These are phyloP conservation scores for Zygotorulaspora sp. DNA, from an alignment of 805 yeast genomes.

Conservation along the genomic window DNA sequence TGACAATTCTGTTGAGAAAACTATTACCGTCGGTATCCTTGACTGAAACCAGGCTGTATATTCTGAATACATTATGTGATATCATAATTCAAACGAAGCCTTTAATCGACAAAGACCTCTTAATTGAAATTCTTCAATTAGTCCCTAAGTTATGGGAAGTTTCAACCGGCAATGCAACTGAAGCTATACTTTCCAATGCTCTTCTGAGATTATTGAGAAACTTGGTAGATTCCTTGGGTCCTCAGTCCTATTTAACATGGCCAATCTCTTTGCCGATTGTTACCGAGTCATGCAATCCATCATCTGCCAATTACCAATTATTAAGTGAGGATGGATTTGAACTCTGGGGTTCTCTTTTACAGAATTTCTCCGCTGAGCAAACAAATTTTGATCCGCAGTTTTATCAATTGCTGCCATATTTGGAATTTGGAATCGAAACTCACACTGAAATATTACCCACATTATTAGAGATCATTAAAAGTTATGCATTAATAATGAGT, in stretches of 20 bases:
- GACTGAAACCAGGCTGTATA: conserved; percentile 73
- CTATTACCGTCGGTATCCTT: conserved; percentile 48
- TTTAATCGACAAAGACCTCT: conserved; percentile 46
- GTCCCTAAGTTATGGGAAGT: conserved; percentile 78
- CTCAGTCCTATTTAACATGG: conserved; percentile 46
- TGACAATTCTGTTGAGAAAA: conserved; percentile 43
- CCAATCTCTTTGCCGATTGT: conserved; percentile 63
- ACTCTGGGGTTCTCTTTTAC: conserved; percentile 69
- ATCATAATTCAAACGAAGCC: conserved; percentile 65
- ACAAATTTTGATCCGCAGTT: conserved; percentile 37
- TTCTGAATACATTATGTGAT: conserved; percentile 62
- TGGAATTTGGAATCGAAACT: conserved; percentile 55
- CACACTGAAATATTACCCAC: conserved; percentile 73
- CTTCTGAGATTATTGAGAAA: conserved; percentile 54
- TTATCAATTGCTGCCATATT: conserved; percentile 44
- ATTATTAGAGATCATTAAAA: conserved; percentile 55
- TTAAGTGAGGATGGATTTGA: conserved; percentile 84
- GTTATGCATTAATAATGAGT: conserved; percentile 51
- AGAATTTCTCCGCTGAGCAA: conserved; percentile 47
- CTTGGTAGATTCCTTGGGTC: conserved; percentile 52
- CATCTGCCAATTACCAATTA: conserved; percentile 50
- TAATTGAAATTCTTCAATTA: conserved; percentile 47
- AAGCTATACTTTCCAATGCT: conserved; percentile 45
- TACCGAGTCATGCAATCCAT: conserved; percentile 54
- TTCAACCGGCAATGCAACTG: conserved; percentile 36